Evolutionary conservation across 75 land plant species (phyloP), one percentile per base, ranked within the genome.

Genomic region (Pinus tabuliformis): DNA sequence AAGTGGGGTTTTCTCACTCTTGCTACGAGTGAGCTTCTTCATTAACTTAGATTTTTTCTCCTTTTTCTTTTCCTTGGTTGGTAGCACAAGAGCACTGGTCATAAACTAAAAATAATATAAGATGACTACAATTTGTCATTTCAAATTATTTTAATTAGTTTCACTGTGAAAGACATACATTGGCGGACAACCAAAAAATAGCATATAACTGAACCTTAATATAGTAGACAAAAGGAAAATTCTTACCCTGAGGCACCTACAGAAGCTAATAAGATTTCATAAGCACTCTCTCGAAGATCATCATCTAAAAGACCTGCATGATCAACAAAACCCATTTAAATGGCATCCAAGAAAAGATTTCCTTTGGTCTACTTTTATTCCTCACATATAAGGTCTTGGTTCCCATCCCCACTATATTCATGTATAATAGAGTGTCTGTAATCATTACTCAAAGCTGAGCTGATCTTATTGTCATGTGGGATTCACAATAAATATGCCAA

Each of bases 241-340:
- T 21, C 56, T 18, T 92, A 96, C 99, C 97, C 98, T 57, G 97
- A 73, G 77, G 99, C 95, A 63, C 98, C 99, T 84, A 91, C 99
- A 84, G 85, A 89, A 30, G 95, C 97, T 18, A 96, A 86, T 42
- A 96, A 87, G 57, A 94, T 76, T 75, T 96, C 99, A 86, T 92
- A 96, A n/a, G 98, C 95, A 75, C 95, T 92, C 79, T 96, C 99
- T 49, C 99, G 92, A 75, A 96, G 92, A 74, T 96, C 98, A 77
- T 94, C 99, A 76, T 96, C 99, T 42, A 89, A 79, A 61, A 96
- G 80, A 60, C 98, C 99, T 96, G 82, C 36, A 79, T 68, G n/a
- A 81, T 9, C 28, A 85, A 37, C 42, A 72, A 83, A 78, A 52
- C 71, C 8, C 11, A 56, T 58, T 49, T 76, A 21, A 16, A 71